Base-by-base conservation (phyloP, 2,329 filamentous ascomycete genomes). In the Aureobasidium sp. region DNA sequence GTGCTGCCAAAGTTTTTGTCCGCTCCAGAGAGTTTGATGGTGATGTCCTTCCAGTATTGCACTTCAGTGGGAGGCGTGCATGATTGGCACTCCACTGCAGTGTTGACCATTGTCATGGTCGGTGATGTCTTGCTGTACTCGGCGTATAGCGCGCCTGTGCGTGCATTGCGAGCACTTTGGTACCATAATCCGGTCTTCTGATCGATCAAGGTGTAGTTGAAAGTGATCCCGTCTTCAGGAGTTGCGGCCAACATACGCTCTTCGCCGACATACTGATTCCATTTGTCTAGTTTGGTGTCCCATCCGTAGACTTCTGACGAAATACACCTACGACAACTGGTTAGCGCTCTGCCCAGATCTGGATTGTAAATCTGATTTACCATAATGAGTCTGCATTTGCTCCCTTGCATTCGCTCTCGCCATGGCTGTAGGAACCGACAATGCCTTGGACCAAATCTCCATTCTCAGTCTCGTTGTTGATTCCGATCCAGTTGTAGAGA, bases 161-260 rank as follows among this genome's bases (percentile, higher is more conserved):
- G 51, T 10, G 53, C 53, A 31, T 67, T 51, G n/a, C 56, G 38
- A 36, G 53, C 54, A 20, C 33, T 54, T 43, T 72, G 72, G n/a
- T 65, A 64, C 72, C 72, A 74, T n/a, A 71, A 50, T 55, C 71
- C 70, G 13, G 61, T 71, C 13, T 62, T 47, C 33, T 68, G 67
- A 58, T 75, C 67, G n/a, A 69, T 61, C 11, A 74, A 69, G 1
- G 71, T 74, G 67, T 74, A 74, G 53, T 70, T 73, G 56, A 74
- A 66, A n/a, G 65, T 63, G 51, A 74, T 70, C 11, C 72, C 72
- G 48, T 71, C 70, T 8, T 66, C 67, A 33, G 68, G 69, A 65
- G 68, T 69, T 42, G 66, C 61, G 25, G 71, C 71, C 11, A 71
- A 64, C 7, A 70, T 71, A 9, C 63, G 68, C 42, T 69, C 64